Base-by-base conservation (phyloP, 495 filamentous ascomycete genomes). In the Lasiosphaeria hispida region DNA sequence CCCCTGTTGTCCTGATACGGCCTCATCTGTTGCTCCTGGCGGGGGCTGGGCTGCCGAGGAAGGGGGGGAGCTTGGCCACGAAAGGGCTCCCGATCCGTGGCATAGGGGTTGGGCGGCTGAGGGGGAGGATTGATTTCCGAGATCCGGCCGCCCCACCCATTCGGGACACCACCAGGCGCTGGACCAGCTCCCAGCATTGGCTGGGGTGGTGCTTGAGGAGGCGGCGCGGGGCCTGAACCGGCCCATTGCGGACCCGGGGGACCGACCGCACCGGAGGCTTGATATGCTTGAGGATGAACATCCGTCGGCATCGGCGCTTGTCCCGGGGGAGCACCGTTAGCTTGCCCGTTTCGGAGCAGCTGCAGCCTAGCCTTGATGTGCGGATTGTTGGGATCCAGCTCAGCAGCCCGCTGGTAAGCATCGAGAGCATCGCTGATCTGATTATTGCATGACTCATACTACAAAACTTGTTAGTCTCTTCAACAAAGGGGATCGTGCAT, bases 361-460 rank as follows among this genome's bases (percentile, higher is more conserved):
- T 95, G 88, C 60, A 98, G 77, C 39, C 94, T 87, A 55, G 92
- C 90, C 67, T 98, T 98, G 78, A 98, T 97, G 67, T 97, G 93
- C 3, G 91, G 87, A 66, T 98, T 98, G 54, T 77, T 77, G 0
- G 94, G 92, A 68, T 98, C 94, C 53, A 98, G 82, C 63, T 98
- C 94, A 34, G 93, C 92, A 23, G 94, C 94, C 48, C 94, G 85
- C 62, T 92, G 88, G 66, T 98, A 98, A 2, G 94, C 94, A 67
- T 98, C 94, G 44, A 98, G 80, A 7, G 94, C 94, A 80, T 98
- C 94, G 47, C 86, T 88, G 55, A 95, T 96, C 75, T 98, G 94
- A 70, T 98, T 98, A 77, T 98, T 97, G 74, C 94, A 98, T 3
- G 92, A 96, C 70, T 98, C 95, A 63, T 98, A 98, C 89, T 92